These are phyloP conservation scores for Phlegmacium glaucopus DNA, from an alignment of 768 basidiomycete species.

Conservation along the genomic window DNA sequence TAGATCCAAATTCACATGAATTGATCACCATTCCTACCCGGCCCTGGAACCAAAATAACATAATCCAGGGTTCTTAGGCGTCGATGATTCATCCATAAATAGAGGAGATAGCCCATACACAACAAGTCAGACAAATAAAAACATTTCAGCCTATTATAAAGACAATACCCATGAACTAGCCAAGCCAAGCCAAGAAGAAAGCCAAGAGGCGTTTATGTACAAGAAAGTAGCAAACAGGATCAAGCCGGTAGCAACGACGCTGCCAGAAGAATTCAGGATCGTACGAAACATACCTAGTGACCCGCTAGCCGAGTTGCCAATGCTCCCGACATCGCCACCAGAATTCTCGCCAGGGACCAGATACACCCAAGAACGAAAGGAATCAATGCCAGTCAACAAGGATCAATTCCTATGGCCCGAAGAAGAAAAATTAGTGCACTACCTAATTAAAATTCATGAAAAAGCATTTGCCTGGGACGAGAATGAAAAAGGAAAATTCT, in stretches of 20 bases:
- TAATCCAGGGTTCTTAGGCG: slow-evolving; percentile 4
- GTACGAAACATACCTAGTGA: slow-evolving; percentile 27
- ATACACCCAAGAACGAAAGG: slow-evolving; percentile 23
- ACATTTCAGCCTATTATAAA: too few species aligned
- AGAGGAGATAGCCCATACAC: too few species aligned
- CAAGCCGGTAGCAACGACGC: slow-evolving; percentile 29
- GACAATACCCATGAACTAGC: too few species aligned
- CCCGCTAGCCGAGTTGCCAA: slow-evolving; percentile 26
- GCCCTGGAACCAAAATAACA: too few species aligned
- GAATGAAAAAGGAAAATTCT: slow-evolving; percentile 24
- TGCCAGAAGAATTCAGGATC: slow-evolving; percentile 31
- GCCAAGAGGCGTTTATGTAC: slow-evolving; percentile 18
- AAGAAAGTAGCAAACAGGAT: slow-evolving; percentile 29
- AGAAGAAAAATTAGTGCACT: slow-evolving; percentile 31
- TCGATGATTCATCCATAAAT: slow-evolving; percentile 2
- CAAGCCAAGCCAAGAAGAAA: too few species aligned
- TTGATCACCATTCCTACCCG: slow-evolving; percentile 11
- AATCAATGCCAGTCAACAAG: slow-evolving; percentile 21
- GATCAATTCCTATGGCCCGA: slow-evolving; percentile 31
- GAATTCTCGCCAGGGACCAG: slow-evolving; percentile 25
- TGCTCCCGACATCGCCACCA: slow-evolving; percentile 26
- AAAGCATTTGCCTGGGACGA: slow-evolving; percentile 30
- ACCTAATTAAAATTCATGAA: slow-evolving; percentile 29
- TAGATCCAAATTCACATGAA: slow-evolving; percentile 14
- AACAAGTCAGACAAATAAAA: too few species aligned